These are phyloP conservation scores for Cylindrotheca closterium DNA, from an alignment of 108 stramenopile genomes.

Conservation along the genomic window DNA sequence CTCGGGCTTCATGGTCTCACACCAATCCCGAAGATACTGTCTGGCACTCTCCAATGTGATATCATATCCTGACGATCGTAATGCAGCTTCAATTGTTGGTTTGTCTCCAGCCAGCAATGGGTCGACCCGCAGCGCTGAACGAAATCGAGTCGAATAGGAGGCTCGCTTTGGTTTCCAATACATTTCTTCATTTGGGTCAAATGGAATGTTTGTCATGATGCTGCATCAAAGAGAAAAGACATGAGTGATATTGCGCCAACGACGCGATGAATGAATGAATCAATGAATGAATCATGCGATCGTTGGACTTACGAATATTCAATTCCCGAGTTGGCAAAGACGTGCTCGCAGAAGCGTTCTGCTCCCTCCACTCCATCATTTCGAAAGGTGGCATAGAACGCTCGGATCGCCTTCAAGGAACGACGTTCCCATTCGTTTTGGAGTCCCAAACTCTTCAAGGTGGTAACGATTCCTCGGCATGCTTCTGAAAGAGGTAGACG, in stretches of 20 bases:
- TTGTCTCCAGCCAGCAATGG: constrained; percentile 82
- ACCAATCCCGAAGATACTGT: constrained; percentile 80
- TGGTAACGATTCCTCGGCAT: constrained; percentile 82
- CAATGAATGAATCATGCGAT: too few species aligned
- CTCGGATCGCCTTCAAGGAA: constrained; percentile 71
- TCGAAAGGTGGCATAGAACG: constrained; percentile 48
- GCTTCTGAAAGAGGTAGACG: constrained; percentile 87
- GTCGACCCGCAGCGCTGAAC: constrained; percentile 88
- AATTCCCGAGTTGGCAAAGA: constrained; percentile 65
- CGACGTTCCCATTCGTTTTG: constrained; percentile 36
- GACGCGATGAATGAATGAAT: too few species aligned
- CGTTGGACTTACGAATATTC: constrained; percentile 50
- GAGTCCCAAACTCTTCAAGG: constrained; percentile 61
- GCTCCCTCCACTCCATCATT: constrained; percentile 44
- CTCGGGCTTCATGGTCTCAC: constrained; percentile 83
- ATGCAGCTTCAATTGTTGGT: constrained; percentile 48
- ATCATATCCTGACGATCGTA: constrained; percentile 67
- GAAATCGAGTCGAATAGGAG: constrained; percentile 59
- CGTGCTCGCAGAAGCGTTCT: constrained; percentile 49
- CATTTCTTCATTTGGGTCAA: constrained; percentile 68
- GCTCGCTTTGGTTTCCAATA: constrained; percentile 69
- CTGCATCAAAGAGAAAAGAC: not conserved
- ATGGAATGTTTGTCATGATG: constrained; percentile 95
- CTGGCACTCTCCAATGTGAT: constrained; percentile 68
- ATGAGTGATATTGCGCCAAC: too few species aligned